Evolutionary conservation across 176 grass and related monocot genomes (phyloP), one percentile per base, ranked within the genome.

Genomic region (Triticum urartu): DNA sequence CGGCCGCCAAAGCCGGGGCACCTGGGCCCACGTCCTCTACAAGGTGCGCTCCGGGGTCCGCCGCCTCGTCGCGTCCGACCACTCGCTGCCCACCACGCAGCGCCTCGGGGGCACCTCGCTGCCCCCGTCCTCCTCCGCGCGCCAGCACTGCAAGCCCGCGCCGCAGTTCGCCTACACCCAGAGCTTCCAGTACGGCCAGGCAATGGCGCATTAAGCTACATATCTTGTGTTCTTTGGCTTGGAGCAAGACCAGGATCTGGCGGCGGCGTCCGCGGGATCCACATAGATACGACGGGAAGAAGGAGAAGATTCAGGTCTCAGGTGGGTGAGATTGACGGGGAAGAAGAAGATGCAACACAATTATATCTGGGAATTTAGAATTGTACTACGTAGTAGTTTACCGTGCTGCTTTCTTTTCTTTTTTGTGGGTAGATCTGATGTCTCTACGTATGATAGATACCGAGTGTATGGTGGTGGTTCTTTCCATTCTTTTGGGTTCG

Each of bases 11-110:
- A 81, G 86, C 92, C 71, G 54, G 65, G 97, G 97, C 28, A 97
- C 77, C 87, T 93, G 83, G 90, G 88, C 47, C 20, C 94, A 99
- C 68, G 70, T 97, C 85, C 69, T 99, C 83, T 97, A 91, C 90
- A 94, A 91, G 86, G 24, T 91, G 81, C 90, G 92, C 64, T 90
- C 92, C 61, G 86, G 89, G 61, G 79, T 97, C 39, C 81, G 90
- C 34, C 95, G 87, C 56, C 83, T 97, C 84, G 79, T 94, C 39
- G 62, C n/a, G 21, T 84, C 81, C 12, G 64, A 80, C 67, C 69
- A 80, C 61, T 85, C 85, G 15, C 89, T 98, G 20, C 95, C 93
- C 12, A 93, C 93, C 21, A 89, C 91, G 28, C 89, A 98, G 17
- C 8, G 1, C 45, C 4, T 11, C 47, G 89, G 87, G 67, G 60